These are phyloP conservation scores for Aspergillus kassunensis DNA, from an alignment of 495 filamentous ascomycete genomes.

Conservation along the genomic window DNA sequence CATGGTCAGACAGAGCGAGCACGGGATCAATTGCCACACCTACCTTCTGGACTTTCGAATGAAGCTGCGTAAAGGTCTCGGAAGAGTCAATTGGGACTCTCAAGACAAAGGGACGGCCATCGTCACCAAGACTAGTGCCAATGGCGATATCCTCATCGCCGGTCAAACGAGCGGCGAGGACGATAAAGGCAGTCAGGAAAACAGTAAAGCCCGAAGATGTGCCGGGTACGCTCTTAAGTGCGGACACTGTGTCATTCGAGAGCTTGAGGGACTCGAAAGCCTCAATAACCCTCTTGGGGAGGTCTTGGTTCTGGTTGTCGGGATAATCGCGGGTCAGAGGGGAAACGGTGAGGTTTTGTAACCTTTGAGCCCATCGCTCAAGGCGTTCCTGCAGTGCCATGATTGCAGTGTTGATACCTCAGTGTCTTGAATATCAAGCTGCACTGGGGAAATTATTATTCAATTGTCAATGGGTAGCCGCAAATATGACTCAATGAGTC, in stretches of 20 bases:
- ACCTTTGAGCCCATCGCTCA: conserved; percentile 44
- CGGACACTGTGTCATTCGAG: conserved; percentile 32
- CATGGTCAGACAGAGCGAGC: conserved; percentile 6
- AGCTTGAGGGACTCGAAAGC: conserved; percentile 45
- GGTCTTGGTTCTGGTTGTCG: conserved; percentile 34
- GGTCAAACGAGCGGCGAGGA: conserved; percentile 48
- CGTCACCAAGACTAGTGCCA: conserved; percentile 41
- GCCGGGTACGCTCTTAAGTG: conserved; percentile 39
- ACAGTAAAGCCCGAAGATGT: conserved; percentile 43
- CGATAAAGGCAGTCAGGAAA: conserved; percentile 43
- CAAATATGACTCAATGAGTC: conserved; percentile 5
- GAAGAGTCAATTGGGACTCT: conserved; percentile 37
- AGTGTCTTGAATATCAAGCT: conserved; percentile 7
- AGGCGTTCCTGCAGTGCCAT: conserved; percentile 45
- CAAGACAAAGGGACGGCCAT: conserved; percentile 48
- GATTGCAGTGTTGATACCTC: conserved; percentile 24
- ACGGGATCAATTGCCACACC: background rate
- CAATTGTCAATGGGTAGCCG: background rate
- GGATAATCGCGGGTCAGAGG: conserved; percentile 50
- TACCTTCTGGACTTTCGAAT: conserved; percentile 47
- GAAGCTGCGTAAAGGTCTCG: conserved; percentile 40
- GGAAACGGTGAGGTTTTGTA: conserved; percentile 47
- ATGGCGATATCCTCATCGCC: conserved; percentile 52
- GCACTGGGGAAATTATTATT: conserved; percentile 2
- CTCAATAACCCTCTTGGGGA: conserved; percentile 41